Evolutionary conservation across 2,329 filamentous ascomycete species (phyloP).

Genomic region (Colletotrichum nymphaeae): DNA sequence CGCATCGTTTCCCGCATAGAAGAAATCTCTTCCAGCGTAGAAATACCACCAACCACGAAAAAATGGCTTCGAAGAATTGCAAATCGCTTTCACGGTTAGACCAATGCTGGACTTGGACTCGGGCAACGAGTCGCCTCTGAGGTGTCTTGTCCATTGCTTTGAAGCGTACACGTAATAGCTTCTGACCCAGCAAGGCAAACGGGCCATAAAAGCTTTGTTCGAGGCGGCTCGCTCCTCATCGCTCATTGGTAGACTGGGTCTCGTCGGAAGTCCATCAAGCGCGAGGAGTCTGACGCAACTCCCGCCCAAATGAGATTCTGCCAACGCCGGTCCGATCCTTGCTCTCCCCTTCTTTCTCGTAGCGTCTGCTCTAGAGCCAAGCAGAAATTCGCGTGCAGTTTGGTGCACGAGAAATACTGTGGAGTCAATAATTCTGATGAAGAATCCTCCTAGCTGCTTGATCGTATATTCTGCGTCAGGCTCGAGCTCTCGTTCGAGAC

Average conservation of each 20-base stretch:
- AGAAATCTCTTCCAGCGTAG: not conserved
- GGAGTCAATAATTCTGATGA: slow-evolving; percentile 19
- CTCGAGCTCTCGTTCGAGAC: not conserved
- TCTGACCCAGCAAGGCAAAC: not conserved
- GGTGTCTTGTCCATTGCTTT: not conserved
- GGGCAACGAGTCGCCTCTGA: not conserved
- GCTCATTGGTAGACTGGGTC: not conserved
- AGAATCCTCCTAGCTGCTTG: slow-evolving; percentile 25
- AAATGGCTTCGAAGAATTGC: not conserved
- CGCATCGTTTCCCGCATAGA: not conserved
- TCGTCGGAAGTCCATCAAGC: slow-evolving; percentile 5
- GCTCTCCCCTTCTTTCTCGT: not conserved
- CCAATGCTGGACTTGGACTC: not conserved
- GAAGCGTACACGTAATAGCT: slow-evolving; percentile 6
- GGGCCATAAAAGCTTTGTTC: not conserved
- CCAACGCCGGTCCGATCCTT: not conserved
- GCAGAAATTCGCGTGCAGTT: slow-evolving; percentile 23
- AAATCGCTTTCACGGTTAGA: not conserved
- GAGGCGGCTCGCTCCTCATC: not conserved
- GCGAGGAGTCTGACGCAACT: slow-evolving; percentile 3
- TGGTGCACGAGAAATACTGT: slow-evolving; percentile 18
- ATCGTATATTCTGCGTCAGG: slow-evolving; percentile 17
- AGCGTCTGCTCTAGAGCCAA: not conserved
- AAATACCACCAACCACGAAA: slow-evolving; percentile 16
- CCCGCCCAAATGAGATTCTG: not conserved